Percentiles rank a stretch among this genome's conserved stretches.
Conservation (phyloP, 768 basidiomycete species). For the Russula lepida region DNA sequence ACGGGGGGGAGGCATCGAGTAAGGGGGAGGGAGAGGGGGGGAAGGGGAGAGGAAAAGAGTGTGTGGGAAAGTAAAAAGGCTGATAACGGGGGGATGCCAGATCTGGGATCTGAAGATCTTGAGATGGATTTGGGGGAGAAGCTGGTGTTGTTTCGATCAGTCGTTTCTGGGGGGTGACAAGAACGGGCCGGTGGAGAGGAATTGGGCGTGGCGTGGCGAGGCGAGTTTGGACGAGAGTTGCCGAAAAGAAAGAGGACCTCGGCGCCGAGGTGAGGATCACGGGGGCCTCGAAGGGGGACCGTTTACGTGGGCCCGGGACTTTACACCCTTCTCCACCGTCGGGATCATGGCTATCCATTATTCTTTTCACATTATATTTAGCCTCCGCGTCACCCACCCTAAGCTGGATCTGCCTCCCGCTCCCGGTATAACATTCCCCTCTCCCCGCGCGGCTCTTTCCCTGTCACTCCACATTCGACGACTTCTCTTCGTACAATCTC, state of each 20-base stretch:
- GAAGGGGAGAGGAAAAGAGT: slow-evolving; percentile 1
- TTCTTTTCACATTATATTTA: slow-evolving; percentile 25
- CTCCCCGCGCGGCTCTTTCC: slow-evolving; percentile 21
- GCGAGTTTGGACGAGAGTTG: slow-evolving; percentile 26
- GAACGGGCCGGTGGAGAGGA: slow-evolving; percentile 27
- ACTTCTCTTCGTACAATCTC: slow-evolving; percentile 15
- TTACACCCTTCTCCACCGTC: slow-evolving; percentile 33
- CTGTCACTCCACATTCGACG: slow-evolving; percentile 18
- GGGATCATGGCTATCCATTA: slow-evolving; percentile 29
- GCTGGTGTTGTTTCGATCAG: slow-evolving; percentile 20
- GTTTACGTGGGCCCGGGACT: slow-evolving; percentile 18
- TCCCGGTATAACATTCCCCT: slow-evolving; percentile 23
- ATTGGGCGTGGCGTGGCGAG: slow-evolving; percentile 20
- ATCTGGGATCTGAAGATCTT: slow-evolving; percentile 21
- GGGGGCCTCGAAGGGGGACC: slow-evolving; percentile 18
- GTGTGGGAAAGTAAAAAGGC: slow-evolving; percentile 16
- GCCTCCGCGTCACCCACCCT: slow-evolving; percentile 27
- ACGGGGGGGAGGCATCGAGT: not conserved
- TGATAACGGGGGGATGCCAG: slow-evolving; percentile 17
- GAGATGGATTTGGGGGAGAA: slow-evolving; percentile 23
- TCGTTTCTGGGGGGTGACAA: slow-evolving; percentile 23
- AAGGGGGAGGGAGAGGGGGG: not conserved
- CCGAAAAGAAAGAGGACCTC: slow-evolving; percentile 30
- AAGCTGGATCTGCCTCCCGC: slow-evolving; percentile 25
- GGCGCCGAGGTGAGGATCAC: slow-evolving; percentile 34